A percentile compares a stretch with the other conserved stretches of the same genome.
Evolutionary conservation across 805 yeast species (phyloP).

Genomic region (Barnettozyma sucrosica): DNA sequence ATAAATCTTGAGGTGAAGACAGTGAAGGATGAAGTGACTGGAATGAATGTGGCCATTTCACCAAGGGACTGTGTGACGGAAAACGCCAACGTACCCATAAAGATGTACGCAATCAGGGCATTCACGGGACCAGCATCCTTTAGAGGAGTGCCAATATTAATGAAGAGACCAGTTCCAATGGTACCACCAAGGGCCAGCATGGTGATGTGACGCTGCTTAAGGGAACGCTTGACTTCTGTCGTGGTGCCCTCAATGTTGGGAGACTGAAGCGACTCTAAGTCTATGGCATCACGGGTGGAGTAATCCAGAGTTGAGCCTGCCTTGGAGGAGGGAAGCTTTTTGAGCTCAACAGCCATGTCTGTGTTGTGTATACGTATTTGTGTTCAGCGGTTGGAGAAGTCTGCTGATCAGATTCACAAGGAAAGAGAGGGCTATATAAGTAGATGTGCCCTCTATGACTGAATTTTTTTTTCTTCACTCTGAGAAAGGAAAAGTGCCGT

Average conservation of each 20-base stretch:
- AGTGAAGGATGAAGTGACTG: slow-evolving; percentile 60
- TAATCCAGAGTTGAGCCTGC: neutral
- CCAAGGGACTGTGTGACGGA: slow-evolving; percentile 68
- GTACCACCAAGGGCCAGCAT: slow-evolving; percentile 81
- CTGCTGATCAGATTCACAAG: neutral
- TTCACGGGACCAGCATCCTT: slow-evolving; percentile 63
- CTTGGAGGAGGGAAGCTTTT: neutral
- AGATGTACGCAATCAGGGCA: slow-evolving; percentile 55
- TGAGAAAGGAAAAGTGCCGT: neutral
- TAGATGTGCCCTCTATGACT: neutral
- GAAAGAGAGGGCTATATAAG: neutral
- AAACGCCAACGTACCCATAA: slow-evolving; percentile 61
- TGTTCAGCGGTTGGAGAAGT: neutral
- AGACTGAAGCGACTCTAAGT: neutral
- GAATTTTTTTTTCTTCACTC: neutral
- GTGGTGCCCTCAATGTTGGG: slow-evolving; percentile 28
- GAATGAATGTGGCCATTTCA: slow-evolving; percentile 78
- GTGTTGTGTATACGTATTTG: neutral
- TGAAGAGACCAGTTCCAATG: slow-evolving; percentile 72
- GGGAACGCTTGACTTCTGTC: slow-evolving; percentile 44
- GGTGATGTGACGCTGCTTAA: slow-evolving; percentile 64
- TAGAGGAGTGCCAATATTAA: slow-evolving; percentile 54
- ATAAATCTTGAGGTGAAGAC: slow-evolving; percentile 63
- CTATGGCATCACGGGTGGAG: neutral
- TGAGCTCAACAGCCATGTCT: neutral